These are phyloP conservation scores for Coniochaeta sp. DNA, from an alignment of 2,329 filamentous ascomycete species.

Conservation along the genomic window DNA sequence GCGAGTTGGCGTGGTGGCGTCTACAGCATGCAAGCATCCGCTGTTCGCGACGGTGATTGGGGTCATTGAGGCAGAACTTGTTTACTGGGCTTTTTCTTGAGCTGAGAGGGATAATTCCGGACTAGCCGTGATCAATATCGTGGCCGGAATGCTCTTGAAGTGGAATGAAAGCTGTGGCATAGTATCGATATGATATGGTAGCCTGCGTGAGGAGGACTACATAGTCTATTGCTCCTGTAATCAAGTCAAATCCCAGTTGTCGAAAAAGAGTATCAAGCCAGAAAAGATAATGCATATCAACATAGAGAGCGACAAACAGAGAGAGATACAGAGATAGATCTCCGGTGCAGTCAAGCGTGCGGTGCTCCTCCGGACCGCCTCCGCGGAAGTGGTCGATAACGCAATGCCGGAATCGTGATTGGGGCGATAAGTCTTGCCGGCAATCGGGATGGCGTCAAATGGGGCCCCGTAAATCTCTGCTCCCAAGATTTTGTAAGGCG, in stretches of 20 bases:
- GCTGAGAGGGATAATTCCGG: neutral
- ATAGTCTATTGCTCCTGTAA: too few relatives aligned
- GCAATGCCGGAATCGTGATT: conserved; percentile 3
- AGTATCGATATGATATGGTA: neutral
- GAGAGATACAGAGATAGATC: neutral
- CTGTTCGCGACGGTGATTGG: neutral
- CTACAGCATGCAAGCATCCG: neutral
- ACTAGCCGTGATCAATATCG: neutral
- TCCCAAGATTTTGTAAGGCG: neutral
- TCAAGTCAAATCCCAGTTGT: too few relatives aligned
- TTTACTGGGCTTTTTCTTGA: neutral
- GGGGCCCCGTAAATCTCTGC: conserved; percentile 8
- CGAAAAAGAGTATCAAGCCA: too few relatives aligned
- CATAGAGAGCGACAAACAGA: too few relatives aligned
- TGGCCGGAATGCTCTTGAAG: neutral
- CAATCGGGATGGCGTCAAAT: conserved; percentile 13
- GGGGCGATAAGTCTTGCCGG: conserved; percentile 9
- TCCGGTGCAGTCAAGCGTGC: neutral
- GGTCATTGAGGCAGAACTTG: neutral
- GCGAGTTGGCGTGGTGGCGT: neutral
- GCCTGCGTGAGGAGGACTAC: neutral
- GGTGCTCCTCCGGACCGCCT: neutral
- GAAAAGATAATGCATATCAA: too few relatives aligned
- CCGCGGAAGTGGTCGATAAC: neutral
- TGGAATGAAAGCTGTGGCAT: neutral